These are phyloP conservation scores for Vaccinium corymbosum DNA, from an alignment of 148 eudicot genomes.

Conservation along the genomic window DNA sequence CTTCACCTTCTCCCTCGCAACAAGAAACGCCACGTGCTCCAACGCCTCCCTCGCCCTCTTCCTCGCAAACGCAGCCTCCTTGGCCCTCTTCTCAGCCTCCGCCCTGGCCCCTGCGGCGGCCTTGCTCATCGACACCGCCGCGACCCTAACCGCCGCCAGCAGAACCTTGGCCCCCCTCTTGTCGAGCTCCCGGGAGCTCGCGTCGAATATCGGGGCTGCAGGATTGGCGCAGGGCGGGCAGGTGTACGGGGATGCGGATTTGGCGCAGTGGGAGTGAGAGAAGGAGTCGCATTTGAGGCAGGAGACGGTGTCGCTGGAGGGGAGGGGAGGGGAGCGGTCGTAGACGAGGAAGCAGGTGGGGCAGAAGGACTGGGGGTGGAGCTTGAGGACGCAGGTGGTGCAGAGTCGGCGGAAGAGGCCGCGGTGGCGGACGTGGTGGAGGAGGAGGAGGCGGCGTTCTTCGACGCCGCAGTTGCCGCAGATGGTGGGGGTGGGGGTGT, in stretches of 20 bases:
- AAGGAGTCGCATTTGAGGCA: slow-evolving; percentile 62
- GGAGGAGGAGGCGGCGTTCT: slow-evolving; percentile 57
- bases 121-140: slow-evolving; percentile 52
- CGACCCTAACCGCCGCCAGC: slow-evolving; percentile 66
- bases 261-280: slow-evolving; percentile 53
- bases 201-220: slow-evolving; percentile 37
- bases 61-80: slow-evolving; percentile 62
- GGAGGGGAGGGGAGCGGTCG: slow-evolving; percentile 29
- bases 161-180: slow-evolving; percentile 42
- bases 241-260: slow-evolving; percentile 34
- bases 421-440: slow-evolving; percentile 62
- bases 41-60: slow-evolving; percentile 70
- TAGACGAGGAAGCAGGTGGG: slow-evolving; percentile 66
- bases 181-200: slow-evolving; percentile 34
- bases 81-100: slow-evolving; percentile 68
- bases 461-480: slow-evolving; percentile 60
- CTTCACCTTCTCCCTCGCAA: slow-evolving; percentile 27
- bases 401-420: slow-evolving; percentile 55
- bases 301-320: slow-evolving; percentile 24
- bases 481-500: slow-evolving; percentile 18
- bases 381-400: slow-evolving; percentile 70
- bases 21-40: slow-evolving; percentile 40
- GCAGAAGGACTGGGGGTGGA: slow-evolving; percentile 63
- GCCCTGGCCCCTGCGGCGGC: slow-evolving; percentile 41
- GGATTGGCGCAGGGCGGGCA: slow-evolving; percentile 64